phyloP scores from a whole-genome alignment of 73 alveolate genomes.

The Paramecium sonneborni region DNA sequence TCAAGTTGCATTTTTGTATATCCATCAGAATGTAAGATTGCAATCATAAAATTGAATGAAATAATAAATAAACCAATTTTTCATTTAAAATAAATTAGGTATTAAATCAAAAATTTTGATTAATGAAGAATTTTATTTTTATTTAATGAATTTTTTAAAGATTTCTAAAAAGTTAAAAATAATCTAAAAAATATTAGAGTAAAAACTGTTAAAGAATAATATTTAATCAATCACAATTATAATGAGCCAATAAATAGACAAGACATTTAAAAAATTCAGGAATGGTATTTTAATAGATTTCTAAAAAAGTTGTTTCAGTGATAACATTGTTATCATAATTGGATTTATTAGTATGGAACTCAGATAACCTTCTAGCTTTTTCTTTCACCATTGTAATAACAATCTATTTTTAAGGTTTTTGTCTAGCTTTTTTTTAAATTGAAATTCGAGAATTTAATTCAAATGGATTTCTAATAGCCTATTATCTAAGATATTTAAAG shows the following conservation, averaged over 20 bases:
- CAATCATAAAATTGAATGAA: neutral
- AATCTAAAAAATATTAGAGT: too few relatives aligned
- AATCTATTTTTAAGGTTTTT: neutral
- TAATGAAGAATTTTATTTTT: neutral
- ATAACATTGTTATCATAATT: neutral
- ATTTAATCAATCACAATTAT: conserved; percentile 16
- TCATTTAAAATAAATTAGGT: neutral
- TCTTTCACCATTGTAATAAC: neutral
- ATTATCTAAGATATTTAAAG: neutral
- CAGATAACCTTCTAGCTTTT: neutral
- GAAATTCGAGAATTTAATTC: neutral
- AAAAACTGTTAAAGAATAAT: neutral
- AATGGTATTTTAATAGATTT: neutral
- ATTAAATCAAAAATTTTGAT: neutral
- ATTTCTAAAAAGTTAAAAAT: too few relatives aligned
- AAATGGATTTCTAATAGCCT: neutral
- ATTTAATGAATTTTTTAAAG: neutral
- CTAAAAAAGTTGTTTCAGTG: neutral
- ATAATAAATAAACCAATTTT: neutral
- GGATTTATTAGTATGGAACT: neutral
- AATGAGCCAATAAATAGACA: neutral
- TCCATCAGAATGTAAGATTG: neutral
- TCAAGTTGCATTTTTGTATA: neutral
- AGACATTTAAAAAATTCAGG: conserved; percentile 10
- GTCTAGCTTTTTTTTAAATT: neutral